These are phyloP conservation scores for Senna siamea DNA, from an alignment of 306 rosid genomes.

Conservation along the genomic window DNA sequence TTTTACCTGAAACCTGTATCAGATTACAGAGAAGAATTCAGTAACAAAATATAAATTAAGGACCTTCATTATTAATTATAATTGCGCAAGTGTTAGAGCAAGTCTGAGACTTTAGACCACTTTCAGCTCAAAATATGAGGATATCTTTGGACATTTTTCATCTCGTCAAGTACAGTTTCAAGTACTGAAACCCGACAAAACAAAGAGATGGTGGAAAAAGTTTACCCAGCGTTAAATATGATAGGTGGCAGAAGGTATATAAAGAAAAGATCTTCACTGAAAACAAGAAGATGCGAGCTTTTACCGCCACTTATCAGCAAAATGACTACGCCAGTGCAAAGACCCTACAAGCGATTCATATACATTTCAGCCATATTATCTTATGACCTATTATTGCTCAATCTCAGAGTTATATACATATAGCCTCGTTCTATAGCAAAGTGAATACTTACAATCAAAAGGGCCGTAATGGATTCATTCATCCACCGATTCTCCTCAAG, in stretches of 20 bases:
- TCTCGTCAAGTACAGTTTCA: background rate
- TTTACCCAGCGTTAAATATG: constrained; percentile 97
- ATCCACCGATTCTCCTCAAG: constrained; percentile 96
- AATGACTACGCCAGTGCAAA: constrained; percentile 78
- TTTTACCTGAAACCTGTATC: constrained; percentile 93
- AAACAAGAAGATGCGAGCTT: constrained; percentile 88
- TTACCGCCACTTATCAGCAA: constrained; percentile 79
- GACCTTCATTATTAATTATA: background rate
- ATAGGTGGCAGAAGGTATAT: constrained; percentile 97
- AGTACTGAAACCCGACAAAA: background rate
- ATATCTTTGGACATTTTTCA: background rate
- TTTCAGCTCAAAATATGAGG: background rate
- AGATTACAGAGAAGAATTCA: background rate
- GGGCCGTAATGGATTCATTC: constrained; percentile 95
- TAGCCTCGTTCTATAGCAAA: constrained; percentile 10
- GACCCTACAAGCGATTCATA: constrained; percentile 56
- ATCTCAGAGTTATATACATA: background rate
- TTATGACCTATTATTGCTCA: background rate
- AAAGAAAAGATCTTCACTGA: constrained; percentile 94
- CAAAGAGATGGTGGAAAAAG: background rate
- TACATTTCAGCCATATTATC: background rate
- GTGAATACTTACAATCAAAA: constrained; percentile 69
- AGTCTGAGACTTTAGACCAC: background rate
- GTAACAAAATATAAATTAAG: background rate
- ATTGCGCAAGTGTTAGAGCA: background rate